phyloP scores from a whole-genome alignment of 2,329 filamentous ascomycete genomes.

The Madurella fahalii region DNA sequence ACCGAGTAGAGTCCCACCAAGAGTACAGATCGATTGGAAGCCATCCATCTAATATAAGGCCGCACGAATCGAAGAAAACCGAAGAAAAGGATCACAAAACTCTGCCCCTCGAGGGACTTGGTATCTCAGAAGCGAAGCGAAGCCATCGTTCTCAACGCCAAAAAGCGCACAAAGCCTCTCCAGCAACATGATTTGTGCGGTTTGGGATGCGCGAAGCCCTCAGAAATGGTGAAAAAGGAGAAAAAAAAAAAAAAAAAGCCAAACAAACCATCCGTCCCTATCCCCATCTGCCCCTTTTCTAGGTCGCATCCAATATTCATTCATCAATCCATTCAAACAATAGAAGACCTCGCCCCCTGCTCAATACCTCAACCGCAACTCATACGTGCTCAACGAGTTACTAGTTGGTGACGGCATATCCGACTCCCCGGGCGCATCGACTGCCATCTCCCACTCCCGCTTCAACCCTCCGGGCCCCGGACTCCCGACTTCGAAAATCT shows the following conservation, averaged over 20 bases:
- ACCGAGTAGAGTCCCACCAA: neutral
- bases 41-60: neutral
- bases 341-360: neutral
- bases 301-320: no score
- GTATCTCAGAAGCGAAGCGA: constrained; percentile 25
- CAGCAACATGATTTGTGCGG: constrained; percentile 2
- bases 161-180: constrained; percentile 8
- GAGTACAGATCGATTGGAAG: neutral
- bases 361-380: constrained; percentile 48
- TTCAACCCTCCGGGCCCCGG: constrained; percentile 42
- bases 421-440: constrained; percentile 44
- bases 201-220: neutral
- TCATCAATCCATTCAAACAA: no score
- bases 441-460: constrained; percentile 59
- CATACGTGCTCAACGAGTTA: constrained; percentile 30
- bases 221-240: constrained; percentile 1
- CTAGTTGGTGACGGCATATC: constrained; percentile 31
- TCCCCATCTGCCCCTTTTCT: neutral
- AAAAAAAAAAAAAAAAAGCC: neutral
- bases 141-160: constrained; percentile 21
- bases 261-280: neutral
- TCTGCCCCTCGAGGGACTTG: constrained; percentile 21
- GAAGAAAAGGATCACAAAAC: constrained; percentile 6
- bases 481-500: constrained; percentile 50
- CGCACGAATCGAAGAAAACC: neutral